Conservation (phyloP, 1,139 yeast genomes). For the Protomyces macrosporus region DNA sequence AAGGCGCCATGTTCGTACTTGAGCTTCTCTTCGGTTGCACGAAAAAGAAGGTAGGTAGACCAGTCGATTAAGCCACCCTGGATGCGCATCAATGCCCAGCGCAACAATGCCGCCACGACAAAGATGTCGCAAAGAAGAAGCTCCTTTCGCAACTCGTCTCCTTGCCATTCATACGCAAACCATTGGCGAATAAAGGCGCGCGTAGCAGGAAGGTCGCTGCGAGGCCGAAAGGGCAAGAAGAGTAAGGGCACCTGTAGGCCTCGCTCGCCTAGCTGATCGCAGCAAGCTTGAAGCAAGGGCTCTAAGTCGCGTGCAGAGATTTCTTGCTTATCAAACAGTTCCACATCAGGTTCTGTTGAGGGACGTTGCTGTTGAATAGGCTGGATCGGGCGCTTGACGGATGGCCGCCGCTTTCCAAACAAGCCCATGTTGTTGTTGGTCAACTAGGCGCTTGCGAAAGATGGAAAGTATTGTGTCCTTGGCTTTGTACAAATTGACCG, state of each 20-base stretch:
- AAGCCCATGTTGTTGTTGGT: neutral
- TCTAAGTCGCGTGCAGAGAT: neutral
- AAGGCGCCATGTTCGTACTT: neutral
- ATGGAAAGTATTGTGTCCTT: neutral
- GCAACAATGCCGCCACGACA: conserved; percentile 1
- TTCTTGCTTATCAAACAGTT: neutral
- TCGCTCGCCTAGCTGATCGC: neutral
- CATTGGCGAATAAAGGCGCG: neutral
- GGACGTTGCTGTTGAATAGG: neutral
- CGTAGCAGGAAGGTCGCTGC: neutral
- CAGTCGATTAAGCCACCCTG: neutral
- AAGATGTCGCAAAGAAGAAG: neutral
- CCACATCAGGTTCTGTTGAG: neutral
- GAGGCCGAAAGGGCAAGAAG: conserved; percentile 14
- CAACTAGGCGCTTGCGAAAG: neutral
- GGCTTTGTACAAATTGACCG: neutral
- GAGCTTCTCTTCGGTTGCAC: neutral
- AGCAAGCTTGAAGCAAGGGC: neutral
- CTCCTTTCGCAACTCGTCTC: neutral
- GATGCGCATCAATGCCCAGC: conserved; percentile 11
- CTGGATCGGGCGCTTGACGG: neutral
- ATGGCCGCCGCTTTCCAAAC: neutral
- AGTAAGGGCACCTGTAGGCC: conserved; percentile 6
- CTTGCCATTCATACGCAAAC: neutral
- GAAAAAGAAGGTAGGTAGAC: neutral